Evolutionary conservation across 192 early-diverging fungal genomes (phyloP).

Genomic region (Coemansia sp.): DNA sequence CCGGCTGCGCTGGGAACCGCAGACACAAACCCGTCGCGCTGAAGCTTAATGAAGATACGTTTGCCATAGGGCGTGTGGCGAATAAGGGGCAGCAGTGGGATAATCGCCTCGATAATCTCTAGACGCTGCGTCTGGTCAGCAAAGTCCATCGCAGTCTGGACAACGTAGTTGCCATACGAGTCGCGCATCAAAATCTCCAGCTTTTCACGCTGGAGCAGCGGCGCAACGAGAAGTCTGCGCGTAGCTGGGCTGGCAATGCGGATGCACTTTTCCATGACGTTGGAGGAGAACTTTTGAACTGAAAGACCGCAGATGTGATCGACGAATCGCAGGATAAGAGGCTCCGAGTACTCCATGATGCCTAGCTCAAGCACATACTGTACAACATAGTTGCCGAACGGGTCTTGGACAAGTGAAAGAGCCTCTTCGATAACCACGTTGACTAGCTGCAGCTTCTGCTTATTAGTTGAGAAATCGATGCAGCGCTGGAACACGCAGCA

Average conservation of each 20-base stretch:
- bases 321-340: constrained; percentile 70
- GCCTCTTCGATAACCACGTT: constrained; percentile 71
- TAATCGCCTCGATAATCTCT: constrained; percentile 75
- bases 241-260: constrained; percentile 71
- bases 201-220: constrained; percentile 68
- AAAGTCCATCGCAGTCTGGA: constrained; percentile 85
- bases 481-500: constrained; percentile 91
- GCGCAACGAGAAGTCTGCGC: constrained; percentile 67
- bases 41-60: constrained; percentile 81
- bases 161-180: constrained; percentile 88
- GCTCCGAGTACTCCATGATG: constrained; percentile 64
- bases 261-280: constrained; percentile 94
- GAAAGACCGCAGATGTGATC: constrained; percentile 73
- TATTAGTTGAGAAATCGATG: constrained; percentile 74
- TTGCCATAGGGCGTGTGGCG: constrained; percentile 88
- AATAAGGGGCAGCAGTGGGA: constrained; percentile 74
- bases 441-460: constrained; percentile 75
- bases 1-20: constrained; percentile 57
- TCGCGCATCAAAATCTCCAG: constrained; percentile 81
- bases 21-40: constrained; percentile 52
- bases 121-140: constrained; percentile 68
- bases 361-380: constrained; percentile 86
- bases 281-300: constrained; percentile 89
- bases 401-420: constrained; percentile 78
- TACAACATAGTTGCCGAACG: constrained; percentile 91